A percentile compares a stretch with the other conserved stretches of the same genome.
These are phyloP conservation scores for Cyberlindnera veronae DNA, from an alignment of 805 yeast species.

Conservation along the genomic window DNA sequence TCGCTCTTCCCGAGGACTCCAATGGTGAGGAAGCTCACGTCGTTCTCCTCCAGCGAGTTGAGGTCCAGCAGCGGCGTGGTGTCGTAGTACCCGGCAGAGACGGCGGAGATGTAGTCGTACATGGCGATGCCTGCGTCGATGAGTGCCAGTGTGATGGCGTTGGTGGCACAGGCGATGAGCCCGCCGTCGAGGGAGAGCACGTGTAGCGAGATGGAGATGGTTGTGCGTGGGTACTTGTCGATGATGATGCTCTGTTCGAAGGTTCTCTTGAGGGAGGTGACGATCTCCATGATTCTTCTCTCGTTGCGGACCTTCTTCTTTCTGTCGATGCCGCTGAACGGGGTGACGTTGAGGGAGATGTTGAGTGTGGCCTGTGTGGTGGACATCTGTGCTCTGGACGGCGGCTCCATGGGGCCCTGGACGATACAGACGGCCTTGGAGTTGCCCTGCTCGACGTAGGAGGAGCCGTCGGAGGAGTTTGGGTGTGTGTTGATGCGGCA, in stretches of 20 bases:
- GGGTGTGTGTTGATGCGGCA: constrained; percentile 88
- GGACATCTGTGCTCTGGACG: constrained; percentile 46
- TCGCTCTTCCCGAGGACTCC: constrained; percentile 84
- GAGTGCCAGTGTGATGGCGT: constrained; percentile 83
- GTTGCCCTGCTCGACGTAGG: constrained; percentile 89
- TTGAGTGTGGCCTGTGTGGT: constrained; percentile 53
- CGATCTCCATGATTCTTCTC: constrained; percentile 63
- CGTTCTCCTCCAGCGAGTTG: constrained; percentile 77
- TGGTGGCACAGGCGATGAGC: constrained; percentile 69
- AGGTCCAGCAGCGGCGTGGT: constrained; percentile 78
- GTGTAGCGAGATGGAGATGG: constrained; percentile 69
- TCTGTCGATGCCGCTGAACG: constrained; percentile 76
- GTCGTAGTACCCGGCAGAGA: constrained; percentile 77
- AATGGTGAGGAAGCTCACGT: constrained; percentile 74
- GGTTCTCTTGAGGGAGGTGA: constrained; percentile 63
- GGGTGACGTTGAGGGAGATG: constrained; percentile 68
- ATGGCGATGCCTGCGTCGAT: constrained; percentile 95
- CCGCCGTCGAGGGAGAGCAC: constrained; percentile 93
- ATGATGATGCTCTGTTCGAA: constrained; percentile 71
- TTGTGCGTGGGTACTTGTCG: constrained; percentile 77
- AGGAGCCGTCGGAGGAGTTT: constrained; percentile 84
- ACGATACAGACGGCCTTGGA: constrained; percentile 83
- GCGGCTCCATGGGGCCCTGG: constrained; percentile 88
- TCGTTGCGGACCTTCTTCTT: constrained; percentile 68
- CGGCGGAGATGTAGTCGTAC: constrained; percentile 83